A percentile compares a stretch with the other conserved stretches of the same genome.
Evolutionary conservation across 2,329 filamentous ascomycete genomes (phyloP).

Genomic region (Arthrobotrys conoides): DNA sequence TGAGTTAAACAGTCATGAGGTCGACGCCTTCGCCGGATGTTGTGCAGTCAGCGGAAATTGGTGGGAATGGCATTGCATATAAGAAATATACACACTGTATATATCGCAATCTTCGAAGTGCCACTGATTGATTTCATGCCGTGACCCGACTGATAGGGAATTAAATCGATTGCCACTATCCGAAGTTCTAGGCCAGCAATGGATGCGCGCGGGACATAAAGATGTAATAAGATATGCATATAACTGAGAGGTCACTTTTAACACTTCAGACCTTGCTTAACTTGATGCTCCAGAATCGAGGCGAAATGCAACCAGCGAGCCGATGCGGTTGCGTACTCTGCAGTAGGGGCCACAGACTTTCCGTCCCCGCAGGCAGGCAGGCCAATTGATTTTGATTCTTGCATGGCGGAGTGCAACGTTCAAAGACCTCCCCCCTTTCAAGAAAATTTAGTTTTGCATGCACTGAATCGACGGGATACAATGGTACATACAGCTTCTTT

Average conservation of each 20-base stretch:
- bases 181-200: constrained; percentile 2
- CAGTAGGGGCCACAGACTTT: constrained; percentile 25
- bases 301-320: constrained; percentile 36
- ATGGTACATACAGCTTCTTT: constrained; percentile 34
- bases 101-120: constrained; percentile 7
- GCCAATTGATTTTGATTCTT: constrained; percentile 2
- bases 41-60: constrained; percentile 14
- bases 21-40: constrained; percentile 17
- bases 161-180: neutral
- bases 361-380: constrained; percentile 16
- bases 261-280: neutral
- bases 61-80: neutral
- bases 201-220: neutral
- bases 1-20: constrained; percentile 29
- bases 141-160: neutral
- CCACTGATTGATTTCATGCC: neutral
- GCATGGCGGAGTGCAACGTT: constrained; percentile 40
- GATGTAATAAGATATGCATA: constrained; percentile 3
- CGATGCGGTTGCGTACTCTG: constrained; percentile 39
- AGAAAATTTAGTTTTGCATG: constrained; percentile 32
- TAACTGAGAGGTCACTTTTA: neutral
- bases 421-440: constrained; percentile 43
- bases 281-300: constrained; percentile 21
- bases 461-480: constrained; percentile 42
- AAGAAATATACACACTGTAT: neutral